A percentile compares a stretch with the other conserved stretches of the same genome.
phyloP scores from a whole-genome alignment of 2,329 filamentous ascomycete genomes.

The Cordyceps javanica region DNA sequence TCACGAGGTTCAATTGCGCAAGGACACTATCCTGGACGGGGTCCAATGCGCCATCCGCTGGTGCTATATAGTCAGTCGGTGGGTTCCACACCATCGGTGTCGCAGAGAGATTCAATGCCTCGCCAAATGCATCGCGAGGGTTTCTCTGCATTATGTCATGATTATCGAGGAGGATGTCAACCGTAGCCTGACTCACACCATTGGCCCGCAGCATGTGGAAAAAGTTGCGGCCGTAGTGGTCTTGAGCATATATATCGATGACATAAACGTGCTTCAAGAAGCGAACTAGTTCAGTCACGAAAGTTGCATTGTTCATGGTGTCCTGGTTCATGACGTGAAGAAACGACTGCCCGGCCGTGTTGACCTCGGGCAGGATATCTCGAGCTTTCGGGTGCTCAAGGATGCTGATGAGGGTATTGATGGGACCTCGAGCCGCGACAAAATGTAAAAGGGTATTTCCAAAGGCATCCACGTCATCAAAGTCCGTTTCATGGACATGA shows the following conservation, averaged over 20 bases:
- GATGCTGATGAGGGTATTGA: conserved; percentile 22
- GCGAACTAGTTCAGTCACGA: conserved; percentile 24
- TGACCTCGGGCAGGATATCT: conserved; percentile 18
- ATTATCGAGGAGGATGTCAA: conserved; percentile 27
- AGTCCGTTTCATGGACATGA: conserved; percentile 11
- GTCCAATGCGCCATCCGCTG: conserved; percentile 17
- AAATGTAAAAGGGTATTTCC: conserved; percentile 44
- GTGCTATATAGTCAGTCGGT: conserved; percentile 14
- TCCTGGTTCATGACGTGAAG: conserved; percentile 35
- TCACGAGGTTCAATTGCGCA: conserved; percentile 28
- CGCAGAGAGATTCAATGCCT: not conserved
- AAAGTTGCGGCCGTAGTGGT: conserved; percentile 47
- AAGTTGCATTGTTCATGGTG: conserved; percentile 27
- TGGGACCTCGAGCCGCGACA: conserved; percentile 31
- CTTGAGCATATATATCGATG: conserved; percentile 31
- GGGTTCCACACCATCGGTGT: conserved; percentile 11
- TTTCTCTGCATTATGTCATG: conserved; percentile 27
- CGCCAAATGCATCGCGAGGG: conserved; percentile 45
- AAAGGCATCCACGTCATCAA: conserved; percentile 31
- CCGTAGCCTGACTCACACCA: conserved; percentile 24
- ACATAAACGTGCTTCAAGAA: conserved; percentile 15
- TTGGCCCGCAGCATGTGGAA: conserved; percentile 38
- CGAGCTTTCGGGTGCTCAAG: conserved; percentile 17
- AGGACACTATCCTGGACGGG: conserved; percentile 18
- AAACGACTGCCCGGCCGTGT: conserved; percentile 43